Evolutionary conservation across 768 basidiomycete species (phyloP), one percentile per base, ranked within the genome.

Genomic region (Basidioascus undulatus): DNA sequence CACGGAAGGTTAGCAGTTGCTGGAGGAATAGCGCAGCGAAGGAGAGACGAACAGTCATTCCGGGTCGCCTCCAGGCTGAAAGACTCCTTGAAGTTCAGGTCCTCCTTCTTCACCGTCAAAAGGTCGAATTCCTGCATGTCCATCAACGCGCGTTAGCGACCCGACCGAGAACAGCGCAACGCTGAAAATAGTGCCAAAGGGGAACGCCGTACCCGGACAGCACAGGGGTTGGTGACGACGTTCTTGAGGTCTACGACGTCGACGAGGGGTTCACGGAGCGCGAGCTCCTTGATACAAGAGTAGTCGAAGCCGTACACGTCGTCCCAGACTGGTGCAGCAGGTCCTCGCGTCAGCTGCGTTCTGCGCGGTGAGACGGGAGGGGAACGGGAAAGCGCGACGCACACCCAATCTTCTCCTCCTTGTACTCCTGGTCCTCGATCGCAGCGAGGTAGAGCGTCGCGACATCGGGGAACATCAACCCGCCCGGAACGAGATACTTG

Each of bases 321-420:
- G 54, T 94, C 86, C 92, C 92, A 98, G 66, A 89, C 89, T 96
- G 51, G 4, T n/a, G 44, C 23, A 35, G 13, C 12, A 26, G 34
- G 27, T 16, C 23, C 19, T 25, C 33, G 1, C 15, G 9, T 30
- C 10, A 30, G 28, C 28, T 30, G 10, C 10, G 10, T 30, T 9
- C 9, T 15, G 28, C 9, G 10, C 9, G 28, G 28, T 30, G 28
- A 9, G 15, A 15, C 21, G 34, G 18, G 18, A 16, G 16, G 34
- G 21, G 11, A 16, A 16, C 2, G 40, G 16, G 12, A 20, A 5
- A 12, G 23, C 15, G 21, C 28, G 4, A 69, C 80, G 56, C 56
- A 94, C 89, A 98, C 60, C 87, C 87, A 56, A 98, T 98, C 61
- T 98, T 98, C 60, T 96, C 89, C 49, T 96, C 87, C 61, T 96